phyloP scores from a whole-genome alignment of 2,329 filamentous ascomycete genomes.

The Colletotrichum salicis region DNA sequence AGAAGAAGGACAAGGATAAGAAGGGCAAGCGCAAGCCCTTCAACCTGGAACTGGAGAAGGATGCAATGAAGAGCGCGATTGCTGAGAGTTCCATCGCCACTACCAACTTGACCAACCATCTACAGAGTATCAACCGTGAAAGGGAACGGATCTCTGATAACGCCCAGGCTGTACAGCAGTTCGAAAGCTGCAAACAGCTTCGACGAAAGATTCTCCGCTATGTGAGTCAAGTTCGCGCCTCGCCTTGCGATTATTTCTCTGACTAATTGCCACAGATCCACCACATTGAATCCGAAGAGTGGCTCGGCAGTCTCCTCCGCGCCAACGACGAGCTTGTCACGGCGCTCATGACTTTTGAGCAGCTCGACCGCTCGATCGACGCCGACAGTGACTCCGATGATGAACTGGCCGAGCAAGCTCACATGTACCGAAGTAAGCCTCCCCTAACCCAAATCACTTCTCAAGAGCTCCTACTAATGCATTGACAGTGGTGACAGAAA shows the following conservation, averaged over 20 bases:
- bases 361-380: constrained; percentile 87
- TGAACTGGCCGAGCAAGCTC: constrained; percentile 73
- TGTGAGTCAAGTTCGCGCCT: constrained; percentile 52
- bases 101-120: constrained; percentile 87
- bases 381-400: constrained; percentile 78
- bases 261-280: constrained; percentile 71
- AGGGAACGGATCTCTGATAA: constrained; percentile 89
- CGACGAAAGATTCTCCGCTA: constrained; percentile 88
- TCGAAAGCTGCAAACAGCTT: constrained; percentile 87
- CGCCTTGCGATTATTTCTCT: not conserved
- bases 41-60: constrained; percentile 87
- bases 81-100: constrained; percentile 89
- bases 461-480: constrained; percentile 38
- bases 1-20: constrained; percentile 61
- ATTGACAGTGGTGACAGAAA: constrained; percentile 61
- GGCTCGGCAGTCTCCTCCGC: constrained; percentile 88
- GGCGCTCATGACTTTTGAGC: constrained; percentile 92
- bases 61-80: constrained; percentile 86
- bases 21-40: constrained; percentile 74
- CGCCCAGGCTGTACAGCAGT: constrained; percentile 75
- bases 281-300: constrained; percentile 89
- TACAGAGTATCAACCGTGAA: constrained; percentile 93
- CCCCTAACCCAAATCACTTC: not conserved
- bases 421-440: constrained; percentile 67
- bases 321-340: constrained; percentile 97